A percentile compares a stretch with the other conserved stretches of the same genome.
These are phyloP conservation scores for Lipomyces orientalis DNA, from an alignment of 805 yeast species.

Conservation along the genomic window DNA sequence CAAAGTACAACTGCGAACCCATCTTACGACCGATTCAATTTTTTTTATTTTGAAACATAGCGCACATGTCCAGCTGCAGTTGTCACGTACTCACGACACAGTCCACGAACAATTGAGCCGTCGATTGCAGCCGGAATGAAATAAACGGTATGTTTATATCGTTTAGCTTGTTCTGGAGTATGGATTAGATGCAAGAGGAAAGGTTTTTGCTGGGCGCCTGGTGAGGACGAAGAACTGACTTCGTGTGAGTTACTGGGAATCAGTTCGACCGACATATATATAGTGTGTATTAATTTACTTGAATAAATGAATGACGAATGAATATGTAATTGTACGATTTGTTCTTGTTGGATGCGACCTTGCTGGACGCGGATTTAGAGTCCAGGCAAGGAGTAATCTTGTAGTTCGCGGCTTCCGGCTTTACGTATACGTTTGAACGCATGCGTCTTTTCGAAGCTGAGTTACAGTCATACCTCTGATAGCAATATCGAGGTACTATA, in stretches of 20 bases:
- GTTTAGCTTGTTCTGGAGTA: background rate
- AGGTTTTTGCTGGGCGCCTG: conserved; percentile 36
- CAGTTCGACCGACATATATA: conserved; percentile 28
- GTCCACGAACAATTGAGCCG: background rate
- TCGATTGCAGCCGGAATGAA: background rate
- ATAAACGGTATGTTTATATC: background rate
- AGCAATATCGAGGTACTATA: no score
- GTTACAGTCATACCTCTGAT: no score
- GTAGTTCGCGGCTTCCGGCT: no score
- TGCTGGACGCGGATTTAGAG: background rate
- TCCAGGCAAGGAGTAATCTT: background rate
- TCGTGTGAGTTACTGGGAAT: conserved; percentile 29
- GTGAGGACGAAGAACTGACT: conserved; percentile 14
- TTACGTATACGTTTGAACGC: no score
- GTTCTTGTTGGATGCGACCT: background rate
- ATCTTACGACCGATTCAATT: background rate
- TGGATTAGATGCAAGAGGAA: background rate
- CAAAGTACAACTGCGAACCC: background rate
- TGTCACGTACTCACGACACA: background rate
- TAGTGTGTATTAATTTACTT: background rate
- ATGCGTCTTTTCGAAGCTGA: no score
- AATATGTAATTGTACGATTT: background rate
- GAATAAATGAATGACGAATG: background rate
- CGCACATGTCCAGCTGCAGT: background rate
- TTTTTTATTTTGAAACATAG: background rate